Percentiles rank a stretch among this genome's conserved stretches.
Evolutionary conservation across 2,329 filamentous ascomycete genomes (phyloP).

Genomic region (Chrysosporium keratinophilum): DNA sequence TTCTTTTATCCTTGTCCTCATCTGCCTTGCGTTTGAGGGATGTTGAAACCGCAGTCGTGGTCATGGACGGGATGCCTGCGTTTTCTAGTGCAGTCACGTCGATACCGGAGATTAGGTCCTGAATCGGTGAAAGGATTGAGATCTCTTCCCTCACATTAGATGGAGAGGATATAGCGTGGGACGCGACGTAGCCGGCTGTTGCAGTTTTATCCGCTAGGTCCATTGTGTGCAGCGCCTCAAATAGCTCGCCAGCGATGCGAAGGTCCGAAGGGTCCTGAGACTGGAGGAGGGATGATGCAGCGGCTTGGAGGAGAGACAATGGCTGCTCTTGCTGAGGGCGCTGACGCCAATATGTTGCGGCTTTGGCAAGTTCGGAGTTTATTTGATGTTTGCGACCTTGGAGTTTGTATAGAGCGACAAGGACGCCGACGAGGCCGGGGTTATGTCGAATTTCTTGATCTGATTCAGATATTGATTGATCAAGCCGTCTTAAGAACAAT

Average conservation of each 20-base stretch:
- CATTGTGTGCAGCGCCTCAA: conserved; percentile 57
- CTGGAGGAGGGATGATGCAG: conserved; percentile 70
- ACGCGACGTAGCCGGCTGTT: conserved; percentile 75
- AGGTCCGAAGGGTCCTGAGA: conserved; percentile 61
- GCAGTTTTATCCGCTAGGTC: conserved; percentile 58
- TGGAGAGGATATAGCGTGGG: conserved; percentile 50
- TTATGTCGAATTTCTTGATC: conserved; percentile 65
- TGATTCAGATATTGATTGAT: conserved; percentile 47
- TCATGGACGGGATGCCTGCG: conserved; percentile 33
- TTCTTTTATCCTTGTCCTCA: conserved; percentile 22
- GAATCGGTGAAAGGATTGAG: conserved; percentile 30
- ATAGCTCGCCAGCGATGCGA: conserved; percentile 63
- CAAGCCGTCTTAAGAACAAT: conserved; percentile 61
- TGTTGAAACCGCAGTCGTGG: conserved; percentile 18
- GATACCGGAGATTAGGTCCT: conserved; percentile 35
- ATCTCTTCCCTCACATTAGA: conserved; percentile 29
- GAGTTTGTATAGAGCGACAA: conserved; percentile 66
- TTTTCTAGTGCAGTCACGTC: conserved; percentile 38
- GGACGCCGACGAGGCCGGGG: conserved; percentile 70
- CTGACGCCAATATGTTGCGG: conserved; percentile 68
- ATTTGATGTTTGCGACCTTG: conserved; percentile 64
- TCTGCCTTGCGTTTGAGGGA: conserved; percentile 33
- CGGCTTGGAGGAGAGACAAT: conserved; percentile 63
- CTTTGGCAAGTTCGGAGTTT: conserved; percentile 63
- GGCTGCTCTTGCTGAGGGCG: conserved; percentile 48